These are phyloP conservation scores for Aureobasidium lini DNA, from an alignment of 2,329 filamentous ascomycete genomes.

Conservation along the genomic window DNA sequence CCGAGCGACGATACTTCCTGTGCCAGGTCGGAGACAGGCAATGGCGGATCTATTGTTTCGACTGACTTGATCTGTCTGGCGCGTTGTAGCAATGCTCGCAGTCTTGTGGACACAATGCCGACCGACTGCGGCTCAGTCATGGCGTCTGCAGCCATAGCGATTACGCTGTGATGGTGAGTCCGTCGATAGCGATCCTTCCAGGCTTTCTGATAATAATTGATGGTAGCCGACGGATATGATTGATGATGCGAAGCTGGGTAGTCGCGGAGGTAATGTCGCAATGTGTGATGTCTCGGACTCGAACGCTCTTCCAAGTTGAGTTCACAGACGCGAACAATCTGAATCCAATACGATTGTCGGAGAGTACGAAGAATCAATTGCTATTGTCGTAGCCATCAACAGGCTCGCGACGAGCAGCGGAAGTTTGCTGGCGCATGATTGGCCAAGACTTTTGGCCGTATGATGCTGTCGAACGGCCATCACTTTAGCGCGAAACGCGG, in stretches of 20 bases:
- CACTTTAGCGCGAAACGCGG: constrained; percentile 1
- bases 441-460: constrained; percentile 2
- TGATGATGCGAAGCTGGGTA: background rate
- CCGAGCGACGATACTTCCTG: constrained; percentile 22
- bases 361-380: background rate
- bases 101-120: constrained; percentile 24
- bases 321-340: background rate
- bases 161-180: background rate
- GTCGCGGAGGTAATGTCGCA: background rate
- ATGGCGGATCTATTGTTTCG: constrained; percentile 36
- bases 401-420: background rate
- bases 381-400: constrained; percentile 1
- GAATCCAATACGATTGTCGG: background rate
- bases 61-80: constrained; percentile 34
- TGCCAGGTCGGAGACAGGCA: constrained; percentile 35
- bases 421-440: constrained; percentile 5
- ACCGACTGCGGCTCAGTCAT: constrained; percentile 22
- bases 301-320: background rate
- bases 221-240: background rate
- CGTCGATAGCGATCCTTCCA: background rate
- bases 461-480: background rate
- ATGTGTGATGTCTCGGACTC: background rate
- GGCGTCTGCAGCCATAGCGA: constrained; percentile 19
- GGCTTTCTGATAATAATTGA: background rate
- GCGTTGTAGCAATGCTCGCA: constrained; percentile 34